Percentiles rank a stretch among this genome's conserved stretches.
Evolutionary conservation across 257 asterid genomes (phyloP).

Genomic region (Primulina eburnea): DNA sequence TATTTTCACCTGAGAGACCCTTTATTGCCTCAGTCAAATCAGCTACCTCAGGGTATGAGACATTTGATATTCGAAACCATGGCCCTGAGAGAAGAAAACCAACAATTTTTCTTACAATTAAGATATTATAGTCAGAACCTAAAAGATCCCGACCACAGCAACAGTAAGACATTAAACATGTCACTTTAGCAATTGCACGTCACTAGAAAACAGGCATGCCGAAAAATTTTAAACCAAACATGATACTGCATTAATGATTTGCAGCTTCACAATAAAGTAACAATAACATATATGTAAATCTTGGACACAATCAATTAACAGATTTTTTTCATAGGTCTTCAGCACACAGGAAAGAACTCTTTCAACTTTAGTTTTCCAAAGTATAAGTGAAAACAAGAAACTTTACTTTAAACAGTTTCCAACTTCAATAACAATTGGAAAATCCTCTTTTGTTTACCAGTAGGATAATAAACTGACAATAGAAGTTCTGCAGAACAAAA

Average conservation of each 20-base stretch:
- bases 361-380: constrained; percentile 12
- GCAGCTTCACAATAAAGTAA: constrained; percentile 12
- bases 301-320: neutral
- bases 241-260: constrained; percentile 7
- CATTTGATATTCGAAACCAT: constrained; percentile 80
- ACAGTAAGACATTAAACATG: neutral
- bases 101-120: constrained; percentile 18
- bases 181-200: neutral
- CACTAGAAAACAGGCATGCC: constrained; percentile 11
- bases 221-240: constrained; percentile 8
- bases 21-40: constrained; percentile 63
- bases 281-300: constrained; percentile 5
- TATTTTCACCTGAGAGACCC: constrained; percentile 63
- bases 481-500: neutral
- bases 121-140: constrained; percentile 14
- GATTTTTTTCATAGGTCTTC: constrained; percentile 8
- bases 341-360: neutral
- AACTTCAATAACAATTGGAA: neutral
- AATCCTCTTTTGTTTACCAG: neutral
- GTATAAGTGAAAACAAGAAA: neutral
- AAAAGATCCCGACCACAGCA: constrained; percentile 2
- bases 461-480: neutral
- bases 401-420: neutral
- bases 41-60: constrained; percentile 72
- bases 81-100: constrained; percentile 60